A percentile compares a stretch with the other conserved stretches of the same genome.
Evolutionary conservation across 345 rosid species (phyloP).

Genomic region (Limnanthes douglasii): DNA sequence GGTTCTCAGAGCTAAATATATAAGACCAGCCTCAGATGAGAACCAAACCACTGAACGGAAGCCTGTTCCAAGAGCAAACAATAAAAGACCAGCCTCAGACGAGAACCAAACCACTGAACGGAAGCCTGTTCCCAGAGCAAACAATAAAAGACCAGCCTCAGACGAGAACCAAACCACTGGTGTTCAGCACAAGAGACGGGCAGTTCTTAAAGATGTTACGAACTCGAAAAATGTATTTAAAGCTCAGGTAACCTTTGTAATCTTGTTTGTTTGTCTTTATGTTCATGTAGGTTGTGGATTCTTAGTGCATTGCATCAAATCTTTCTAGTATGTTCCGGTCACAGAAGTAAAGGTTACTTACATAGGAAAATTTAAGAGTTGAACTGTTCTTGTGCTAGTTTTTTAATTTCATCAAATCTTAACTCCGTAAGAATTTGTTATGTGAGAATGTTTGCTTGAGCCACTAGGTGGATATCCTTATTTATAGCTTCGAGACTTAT

Average conservation of each 20-base stretch:
- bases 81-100: conserved; percentile 41
- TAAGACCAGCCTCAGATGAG: conserved; percentile 45
- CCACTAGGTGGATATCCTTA: background rate
- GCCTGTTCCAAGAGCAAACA: conserved; percentile 15
- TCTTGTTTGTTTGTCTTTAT: conserved; percentile 4
- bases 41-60: conserved; percentile 32
- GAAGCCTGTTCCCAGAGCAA: conserved; percentile 18
- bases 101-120: conserved; percentile 34
- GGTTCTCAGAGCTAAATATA: conserved; percentile 16
- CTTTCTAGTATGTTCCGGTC: too few species aligned
- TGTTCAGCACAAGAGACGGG: conserved; percentile 59
- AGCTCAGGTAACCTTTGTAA: too few species aligned
- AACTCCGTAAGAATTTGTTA: too few species aligned
- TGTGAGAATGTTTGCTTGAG: too few species aligned
- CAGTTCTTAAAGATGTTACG: conserved; percentile 65
- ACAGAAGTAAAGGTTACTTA: too few species aligned
- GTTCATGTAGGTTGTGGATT: conserved; percentile 4
- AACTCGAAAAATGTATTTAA: conserved; percentile 33
- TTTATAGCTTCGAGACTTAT: conserved; percentile 1
- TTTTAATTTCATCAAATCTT: too few species aligned
- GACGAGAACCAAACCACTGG: conserved; percentile 30
- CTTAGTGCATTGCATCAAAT: too few species aligned
- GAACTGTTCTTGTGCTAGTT: too few species aligned
- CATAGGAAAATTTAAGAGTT: too few species aligned
- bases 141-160: conserved; percentile 29